Evolutionary conservation across 2,329 filamentous ascomycete genomes (phyloP).

Genomic region (Fusarium redolens): DNA sequence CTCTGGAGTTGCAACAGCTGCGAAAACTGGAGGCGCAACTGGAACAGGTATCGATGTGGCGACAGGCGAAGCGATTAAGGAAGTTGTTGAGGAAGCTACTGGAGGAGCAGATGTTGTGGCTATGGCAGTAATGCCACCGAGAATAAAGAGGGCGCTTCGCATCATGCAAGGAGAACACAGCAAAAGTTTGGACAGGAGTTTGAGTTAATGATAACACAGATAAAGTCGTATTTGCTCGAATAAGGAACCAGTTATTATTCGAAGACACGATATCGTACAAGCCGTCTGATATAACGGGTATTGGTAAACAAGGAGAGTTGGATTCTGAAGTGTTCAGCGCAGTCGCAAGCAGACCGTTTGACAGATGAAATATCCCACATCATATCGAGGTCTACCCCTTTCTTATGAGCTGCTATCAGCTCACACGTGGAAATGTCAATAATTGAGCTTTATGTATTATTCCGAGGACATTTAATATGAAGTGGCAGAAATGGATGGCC

Average conservation of each 20-base stretch:
- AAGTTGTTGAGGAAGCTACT: not conserved
- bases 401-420: not conserved
- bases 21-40: not conserved
- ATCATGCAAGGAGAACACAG: not conserved
- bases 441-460: not conserved
- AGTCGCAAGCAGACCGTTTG: not conserved
- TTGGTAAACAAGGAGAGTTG: not conserved
- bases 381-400: not conserved
- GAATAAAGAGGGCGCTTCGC: not conserved
- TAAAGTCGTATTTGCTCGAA: not conserved
- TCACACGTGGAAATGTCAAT: not conserved
- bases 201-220: not conserved
- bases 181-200: not conserved
- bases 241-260: not conserved
- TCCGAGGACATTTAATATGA: slow-evolving; percentile 19
- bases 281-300: not conserved
- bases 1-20: not conserved
- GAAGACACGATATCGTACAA: not conserved
- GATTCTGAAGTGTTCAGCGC: not conserved
- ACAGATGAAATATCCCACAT: not conserved
- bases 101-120: not conserved
- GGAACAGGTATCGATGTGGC: not conserved
- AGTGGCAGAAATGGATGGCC: slow-evolving; percentile 2
- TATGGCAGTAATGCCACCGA: slow-evolving; percentile 6
- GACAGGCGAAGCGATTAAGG: not conserved